Evolutionary conservation across 352 stramenopile genomes (phyloP), one percentile per base, ranked within the genome.

Genomic region (Phytophthora constricta): DNA sequence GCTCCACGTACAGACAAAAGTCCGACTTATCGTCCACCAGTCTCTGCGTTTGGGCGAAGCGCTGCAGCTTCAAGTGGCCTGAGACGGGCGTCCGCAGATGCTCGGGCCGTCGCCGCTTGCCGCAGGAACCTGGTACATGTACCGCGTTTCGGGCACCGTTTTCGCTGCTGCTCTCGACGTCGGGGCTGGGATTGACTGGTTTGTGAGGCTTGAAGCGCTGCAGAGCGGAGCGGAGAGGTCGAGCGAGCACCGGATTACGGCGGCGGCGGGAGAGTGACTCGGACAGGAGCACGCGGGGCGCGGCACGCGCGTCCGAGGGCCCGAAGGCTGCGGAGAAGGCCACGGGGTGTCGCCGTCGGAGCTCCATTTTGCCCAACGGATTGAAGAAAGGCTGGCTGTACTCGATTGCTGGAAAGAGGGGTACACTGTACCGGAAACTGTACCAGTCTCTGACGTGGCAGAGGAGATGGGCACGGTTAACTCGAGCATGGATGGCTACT

Each of bases 1-100:
- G 25, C 42, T 82, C 73, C 34, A 77, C 28, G 52, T 80, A 82
- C 37, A 84, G 60, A 39, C 73, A 81, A 19, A 78, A 79, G 50
- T 84, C 76, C 1, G 76, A 74, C 13, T 68, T 48, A 26, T 74
- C 68, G 14, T 74, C 71, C 50, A 68, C 62, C 14, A 74, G 70
- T 43, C 64, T 48, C 45, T 77, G 66, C 2, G 66, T 46, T 1
- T 61, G 66, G 26, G 70, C 58, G 58, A 79, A 79, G 20, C 70
- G 70, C 43, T 73, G 70, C 41, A 79, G 58, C 48, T 73, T 71
- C 52, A 79, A 62, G 49, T 74, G 70, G 31, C 59, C 61, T 4
- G 61, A 74, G 1, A 16, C 46, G 2, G 60, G 46, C 14, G 56
- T 17, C 0, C 27, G 16, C 9, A 42, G 3, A 4, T 63, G 51